Conservation (phyloP, 495 filamentous ascomycete species). For the Evernia prunastri region DNA sequence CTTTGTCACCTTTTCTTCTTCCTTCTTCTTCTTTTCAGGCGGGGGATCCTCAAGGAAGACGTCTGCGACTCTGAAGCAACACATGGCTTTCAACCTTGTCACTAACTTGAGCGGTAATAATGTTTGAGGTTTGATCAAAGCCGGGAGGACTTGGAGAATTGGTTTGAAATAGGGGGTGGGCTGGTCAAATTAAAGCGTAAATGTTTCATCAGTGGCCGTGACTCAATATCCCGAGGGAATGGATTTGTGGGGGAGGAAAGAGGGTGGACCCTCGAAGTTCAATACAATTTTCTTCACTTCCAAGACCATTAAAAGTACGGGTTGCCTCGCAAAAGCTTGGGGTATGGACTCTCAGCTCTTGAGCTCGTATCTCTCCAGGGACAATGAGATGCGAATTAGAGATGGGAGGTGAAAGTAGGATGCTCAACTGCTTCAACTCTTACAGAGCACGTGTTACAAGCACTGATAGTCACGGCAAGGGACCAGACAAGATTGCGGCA, state of each 20-base stretch:
- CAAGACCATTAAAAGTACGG: background rate
- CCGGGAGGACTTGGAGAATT: background rate
- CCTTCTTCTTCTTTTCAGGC: constrained; percentile 17
- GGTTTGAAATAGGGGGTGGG: background rate
- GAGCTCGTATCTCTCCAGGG: background rate
- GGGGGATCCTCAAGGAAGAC: constrained; percentile 33
- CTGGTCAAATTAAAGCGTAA: background rate
- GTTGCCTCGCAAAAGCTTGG: background rate
- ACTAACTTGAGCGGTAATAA: background rate
- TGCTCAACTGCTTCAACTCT: background rate
- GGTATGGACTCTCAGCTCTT: background rate
- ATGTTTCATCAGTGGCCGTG: background rate
- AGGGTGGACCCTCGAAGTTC: background rate
- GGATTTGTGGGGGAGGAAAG: background rate
- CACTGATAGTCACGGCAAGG: background rate
- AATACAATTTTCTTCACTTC: background rate
- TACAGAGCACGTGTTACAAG: background rate
- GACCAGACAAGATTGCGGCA: background rate
- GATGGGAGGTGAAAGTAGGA: background rate
- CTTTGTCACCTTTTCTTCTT: constrained; percentile 21
- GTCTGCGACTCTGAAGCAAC: constrained; percentile 34
- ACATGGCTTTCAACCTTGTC: constrained; percentile 19
- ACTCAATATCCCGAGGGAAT: background rate
- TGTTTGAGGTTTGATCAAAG: background rate
- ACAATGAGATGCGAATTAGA: background rate